Base-by-base conservation (phyloP, 139 green algal genomes). In the Marvania coccoides region DNA sequence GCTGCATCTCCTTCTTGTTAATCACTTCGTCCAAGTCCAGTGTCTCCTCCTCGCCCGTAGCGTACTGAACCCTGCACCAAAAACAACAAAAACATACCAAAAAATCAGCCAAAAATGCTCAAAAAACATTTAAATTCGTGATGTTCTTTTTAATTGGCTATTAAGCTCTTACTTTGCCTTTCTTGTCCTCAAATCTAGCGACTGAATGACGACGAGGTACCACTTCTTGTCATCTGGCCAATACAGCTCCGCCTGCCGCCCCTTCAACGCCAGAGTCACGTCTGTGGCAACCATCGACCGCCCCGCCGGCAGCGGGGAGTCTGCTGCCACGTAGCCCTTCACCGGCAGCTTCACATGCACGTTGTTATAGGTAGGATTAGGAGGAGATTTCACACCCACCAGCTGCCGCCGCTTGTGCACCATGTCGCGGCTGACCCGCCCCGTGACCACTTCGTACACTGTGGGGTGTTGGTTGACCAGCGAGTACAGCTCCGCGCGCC, bases 221-320 rank as follows among this genome's bases (percentile, higher is more conserved):
- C 89, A 95, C 61, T 88, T 76, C 9, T 72, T 71, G 75, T 96
- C 88, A 63, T 95, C 90, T 2, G 90, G 90, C 90, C 90, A 96
- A 66, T 88, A 94, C 26, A 96, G 74, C 86, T 95, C 87, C 30
- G 85, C 85, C 65, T 88, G 78, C 51, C 85, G 69, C 23, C 88
- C 87, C 47, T 77, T 76, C 10, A 95, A 67, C 12, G 64, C 45
- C 1, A 72, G 73, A 0, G 60, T 75, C 15, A 93, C 64, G 38
- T 95, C 88, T 3, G 14, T 19, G 23, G 39, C 30, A 3, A 54
- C 74, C 3, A 87, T 55, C 34, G 83, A 55, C 26, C 81, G 66
- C 15, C 81, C 81, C 9, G 69, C 80, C 15, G 76, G 63, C 45
- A 78, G 60, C 14, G 81, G 70, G 57, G 40, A 35, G 40, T 46